Evolutionary conservation across 2,329 filamentous ascomycete species (phyloP).

Genomic region (Phoma sp.): DNA sequence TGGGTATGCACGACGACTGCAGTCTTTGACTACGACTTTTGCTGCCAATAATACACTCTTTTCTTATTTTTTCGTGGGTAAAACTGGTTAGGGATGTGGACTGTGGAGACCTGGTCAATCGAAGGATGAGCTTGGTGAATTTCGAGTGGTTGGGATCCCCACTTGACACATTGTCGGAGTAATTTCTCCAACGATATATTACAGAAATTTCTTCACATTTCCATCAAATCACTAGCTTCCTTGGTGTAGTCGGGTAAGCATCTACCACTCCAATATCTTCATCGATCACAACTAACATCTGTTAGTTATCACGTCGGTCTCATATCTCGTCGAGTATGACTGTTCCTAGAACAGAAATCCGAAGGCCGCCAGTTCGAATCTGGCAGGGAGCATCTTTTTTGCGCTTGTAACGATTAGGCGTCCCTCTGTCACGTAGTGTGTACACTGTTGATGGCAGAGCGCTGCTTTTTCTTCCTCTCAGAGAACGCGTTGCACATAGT

Average conservation of each 20-base stretch:
- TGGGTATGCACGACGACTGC: neutral
- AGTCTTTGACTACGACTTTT: neutral
- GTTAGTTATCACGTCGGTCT: constrained; percentile 39
- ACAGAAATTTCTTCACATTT: neutral
- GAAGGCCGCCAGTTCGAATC: constrained; percentile 40
- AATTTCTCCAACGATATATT: neutral
- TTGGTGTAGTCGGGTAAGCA: constrained; percentile 32
- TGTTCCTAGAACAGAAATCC: constrained; percentile 31
- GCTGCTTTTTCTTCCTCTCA: neutral
- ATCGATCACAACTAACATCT: too few relatives aligned
- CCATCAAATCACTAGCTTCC: constrained; percentile 21
- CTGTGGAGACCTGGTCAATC: too few relatives aligned
- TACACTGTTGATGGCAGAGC: too few relatives aligned
- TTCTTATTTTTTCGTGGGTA: too few relatives aligned
- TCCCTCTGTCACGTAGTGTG: too few relatives aligned
- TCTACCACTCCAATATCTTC: too few relatives aligned
- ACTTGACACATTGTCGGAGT: too few relatives aligned
- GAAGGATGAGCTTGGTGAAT: too few relatives aligned
- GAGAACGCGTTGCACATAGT: too few relatives aligned
- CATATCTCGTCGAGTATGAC: constrained; percentile 34
- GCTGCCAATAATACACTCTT: neutral
- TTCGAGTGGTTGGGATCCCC: too few relatives aligned
- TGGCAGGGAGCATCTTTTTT: constrained; percentile 25
- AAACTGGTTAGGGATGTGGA: too few relatives aligned
- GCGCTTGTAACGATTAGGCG: neutral